These are phyloP conservation scores for Nakataea oryzae DNA, from an alignment of 2,329 filamentous ascomycete species.

Conservation along the genomic window DNA sequence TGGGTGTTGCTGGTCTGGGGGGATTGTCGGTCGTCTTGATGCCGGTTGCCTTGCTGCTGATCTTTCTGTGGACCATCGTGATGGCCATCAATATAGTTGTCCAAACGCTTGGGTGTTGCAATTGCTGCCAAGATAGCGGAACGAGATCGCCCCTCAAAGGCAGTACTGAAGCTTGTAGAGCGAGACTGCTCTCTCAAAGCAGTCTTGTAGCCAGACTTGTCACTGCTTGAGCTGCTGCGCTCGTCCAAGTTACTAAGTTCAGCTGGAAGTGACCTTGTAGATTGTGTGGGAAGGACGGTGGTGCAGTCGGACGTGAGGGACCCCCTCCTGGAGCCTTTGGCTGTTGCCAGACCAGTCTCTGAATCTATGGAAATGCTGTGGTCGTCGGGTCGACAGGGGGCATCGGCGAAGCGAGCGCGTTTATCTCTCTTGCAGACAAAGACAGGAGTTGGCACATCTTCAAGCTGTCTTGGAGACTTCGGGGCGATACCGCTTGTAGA, in stretches of 20 bases:
- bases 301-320: too few species aligned
- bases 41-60: background rate
- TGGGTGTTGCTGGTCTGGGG: background rate
- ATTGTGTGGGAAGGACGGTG: too few species aligned
- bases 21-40: background rate
- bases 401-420: background rate
- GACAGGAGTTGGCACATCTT: background rate
- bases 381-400: too few species aligned
- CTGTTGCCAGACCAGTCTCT: background rate
- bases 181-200: too few species aligned
- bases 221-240: too few species aligned
- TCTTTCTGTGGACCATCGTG: background rate
- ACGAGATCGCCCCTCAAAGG: too few species aligned
- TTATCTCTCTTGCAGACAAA: background rate
- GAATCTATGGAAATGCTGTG: background rate
- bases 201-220: too few species aligned
- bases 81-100: background rate
- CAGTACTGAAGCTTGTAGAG: too few species aligned
- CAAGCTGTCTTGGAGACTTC: background rate
- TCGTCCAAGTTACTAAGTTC: too few species aligned
- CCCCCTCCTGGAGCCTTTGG: background rate
- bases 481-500: conserved; percentile 22
- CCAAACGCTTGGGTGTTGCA: background rate
- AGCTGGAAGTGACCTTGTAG: too few species aligned
- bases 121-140: background rate